Evolutionary conservation across 495 filamentous ascomycete species (phyloP).

Genomic region (Astrothelium subdiscretum): DNA sequence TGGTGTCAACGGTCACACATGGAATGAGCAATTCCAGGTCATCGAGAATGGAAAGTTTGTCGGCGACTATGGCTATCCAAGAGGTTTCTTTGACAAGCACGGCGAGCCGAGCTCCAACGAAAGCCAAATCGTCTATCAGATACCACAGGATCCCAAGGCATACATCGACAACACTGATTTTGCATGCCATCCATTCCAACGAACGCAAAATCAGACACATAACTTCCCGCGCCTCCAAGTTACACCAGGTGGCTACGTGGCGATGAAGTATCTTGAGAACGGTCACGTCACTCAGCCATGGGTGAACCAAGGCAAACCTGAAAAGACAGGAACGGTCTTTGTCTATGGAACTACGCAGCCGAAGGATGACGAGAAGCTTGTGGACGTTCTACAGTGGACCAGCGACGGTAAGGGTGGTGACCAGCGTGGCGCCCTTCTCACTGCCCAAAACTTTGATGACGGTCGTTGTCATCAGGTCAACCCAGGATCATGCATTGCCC

Average conservation of each 20-base stretch:
- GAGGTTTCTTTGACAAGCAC: slow-evolving; percentile 44
- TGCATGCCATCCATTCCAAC: slow-evolving; percentile 47
- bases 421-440: slow-evolving; percentile 57
- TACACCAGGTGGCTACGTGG: slow-evolving; percentile 53
- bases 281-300: slow-evolving; percentile 67
- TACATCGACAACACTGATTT: slow-evolving; percentile 29
- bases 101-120: slow-evolving; percentile 33
- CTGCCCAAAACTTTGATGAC: slow-evolving; percentile 68
- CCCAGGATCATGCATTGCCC: slow-evolving; percentile 6
- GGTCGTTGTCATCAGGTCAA: slow-evolving; percentile 70
- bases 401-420: slow-evolving; percentile 66
- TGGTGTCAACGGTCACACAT: slow-evolving; percentile 50
- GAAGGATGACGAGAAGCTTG: slow-evolving; percentile 46
- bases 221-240: slow-evolving; percentile 52
- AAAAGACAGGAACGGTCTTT: slow-evolving; percentile 62
- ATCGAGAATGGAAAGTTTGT: slow-evolving; percentile 67
- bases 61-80: slow-evolving; percentile 54
- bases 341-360: slow-evolving; percentile 71
- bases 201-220: slow-evolving; percentile 39
- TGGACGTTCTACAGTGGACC: slow-evolving; percentile 68
- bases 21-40: slow-evolving; percentile 62
- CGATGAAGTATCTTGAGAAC: slow-evolving; percentile 72
- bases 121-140: slow-evolving; percentile 33
- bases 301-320: slow-evolving; percentile 48
- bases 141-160: slow-evolving; percentile 41